Conservation (phyloP, 2,329 filamentous ascomycete species). For the Parastagonospora avenae region DNA sequence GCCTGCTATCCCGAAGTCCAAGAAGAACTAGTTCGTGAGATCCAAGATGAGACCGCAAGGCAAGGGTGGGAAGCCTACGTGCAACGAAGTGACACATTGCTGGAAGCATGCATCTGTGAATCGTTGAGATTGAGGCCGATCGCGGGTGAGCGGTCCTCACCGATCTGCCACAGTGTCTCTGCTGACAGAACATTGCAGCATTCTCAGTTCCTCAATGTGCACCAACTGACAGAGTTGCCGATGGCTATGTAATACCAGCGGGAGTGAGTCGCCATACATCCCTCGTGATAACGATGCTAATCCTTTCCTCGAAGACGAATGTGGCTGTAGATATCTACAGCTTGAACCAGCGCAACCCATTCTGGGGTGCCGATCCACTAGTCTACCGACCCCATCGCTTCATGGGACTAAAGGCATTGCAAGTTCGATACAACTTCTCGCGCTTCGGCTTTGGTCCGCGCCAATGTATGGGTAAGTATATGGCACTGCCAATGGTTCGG, state of each 20-base stretch:
- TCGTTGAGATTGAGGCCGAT: constrained; percentile 47
- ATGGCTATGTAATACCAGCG: constrained; percentile 36
- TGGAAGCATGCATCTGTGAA: constrained; percentile 44
- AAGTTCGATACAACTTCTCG: constrained; percentile 47
- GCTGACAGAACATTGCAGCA: constrained; percentile 12
- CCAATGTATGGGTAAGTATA: constrained; percentile 50
- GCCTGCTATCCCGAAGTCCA: constrained; percentile 42
- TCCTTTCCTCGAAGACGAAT: constrained; percentile 27
- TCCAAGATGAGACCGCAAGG: not conserved
- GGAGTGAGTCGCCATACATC: not conserved
- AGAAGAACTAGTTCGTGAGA: constrained; percentile 29
- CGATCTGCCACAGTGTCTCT: not conserved
- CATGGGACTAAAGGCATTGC: constrained; percentile 5
- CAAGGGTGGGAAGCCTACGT: constrained; percentile 4
- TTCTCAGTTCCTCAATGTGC: constrained; percentile 50
- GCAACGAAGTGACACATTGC: constrained; percentile 20
- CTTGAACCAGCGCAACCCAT: constrained; percentile 47
- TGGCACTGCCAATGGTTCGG: not conserved
- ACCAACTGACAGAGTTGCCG: constrained; percentile 34
- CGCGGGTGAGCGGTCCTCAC: constrained; percentile 11
- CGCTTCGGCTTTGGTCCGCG: constrained; percentile 52
- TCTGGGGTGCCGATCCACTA: constrained; percentile 47
- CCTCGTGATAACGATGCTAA: not conserved
- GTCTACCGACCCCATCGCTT: constrained; percentile 40
- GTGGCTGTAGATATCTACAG: constrained; percentile 52